Conservation (phyloP, 1,139 yeast species). For the Pichia sp. region DNA sequence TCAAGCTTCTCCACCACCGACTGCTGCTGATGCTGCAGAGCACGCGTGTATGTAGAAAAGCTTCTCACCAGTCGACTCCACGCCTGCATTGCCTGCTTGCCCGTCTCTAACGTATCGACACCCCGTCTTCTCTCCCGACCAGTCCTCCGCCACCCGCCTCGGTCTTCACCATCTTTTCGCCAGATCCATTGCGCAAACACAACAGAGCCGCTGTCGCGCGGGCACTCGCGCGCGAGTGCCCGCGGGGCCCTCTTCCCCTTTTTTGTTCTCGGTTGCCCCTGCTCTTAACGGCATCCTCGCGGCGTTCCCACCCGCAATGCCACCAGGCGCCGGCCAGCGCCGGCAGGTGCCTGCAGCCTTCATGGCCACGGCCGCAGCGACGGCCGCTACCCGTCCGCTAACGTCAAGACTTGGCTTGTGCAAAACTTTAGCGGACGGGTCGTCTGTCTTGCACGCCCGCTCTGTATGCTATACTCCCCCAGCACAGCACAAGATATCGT, state of each 20-base stretch:
- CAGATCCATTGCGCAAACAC: not conserved
- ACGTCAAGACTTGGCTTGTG: slow-evolving; percentile 1
- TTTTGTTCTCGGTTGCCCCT: not conserved
- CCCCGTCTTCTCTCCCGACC: not conserved
- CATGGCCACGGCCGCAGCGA: not conserved
- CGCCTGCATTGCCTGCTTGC: too few relatives aligned
- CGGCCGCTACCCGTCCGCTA: not conserved
- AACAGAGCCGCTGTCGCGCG: not conserved
- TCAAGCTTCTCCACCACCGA: not conserved
- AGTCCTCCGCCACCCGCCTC: not conserved
- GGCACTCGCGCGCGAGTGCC: not conserved
- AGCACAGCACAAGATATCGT: too few relatives aligned
- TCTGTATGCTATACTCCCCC: too few relatives aligned
- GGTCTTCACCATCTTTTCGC: not conserved
- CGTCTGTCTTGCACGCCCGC: too few relatives aligned
- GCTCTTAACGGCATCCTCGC: not conserved
- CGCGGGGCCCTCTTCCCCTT: not conserved
- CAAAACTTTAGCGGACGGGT: not conserved
- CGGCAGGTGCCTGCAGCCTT: not conserved
- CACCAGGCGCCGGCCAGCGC: too few relatives aligned
- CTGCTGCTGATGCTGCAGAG: too few relatives aligned
- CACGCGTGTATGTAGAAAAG: too few relatives aligned
- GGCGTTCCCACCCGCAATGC: too few relatives aligned
- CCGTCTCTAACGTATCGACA: not conserved
- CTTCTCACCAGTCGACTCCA: too few relatives aligned